Base-by-base conservation (phyloP, 306 rosid genomes). In the Fragaria vesca region DNA sequence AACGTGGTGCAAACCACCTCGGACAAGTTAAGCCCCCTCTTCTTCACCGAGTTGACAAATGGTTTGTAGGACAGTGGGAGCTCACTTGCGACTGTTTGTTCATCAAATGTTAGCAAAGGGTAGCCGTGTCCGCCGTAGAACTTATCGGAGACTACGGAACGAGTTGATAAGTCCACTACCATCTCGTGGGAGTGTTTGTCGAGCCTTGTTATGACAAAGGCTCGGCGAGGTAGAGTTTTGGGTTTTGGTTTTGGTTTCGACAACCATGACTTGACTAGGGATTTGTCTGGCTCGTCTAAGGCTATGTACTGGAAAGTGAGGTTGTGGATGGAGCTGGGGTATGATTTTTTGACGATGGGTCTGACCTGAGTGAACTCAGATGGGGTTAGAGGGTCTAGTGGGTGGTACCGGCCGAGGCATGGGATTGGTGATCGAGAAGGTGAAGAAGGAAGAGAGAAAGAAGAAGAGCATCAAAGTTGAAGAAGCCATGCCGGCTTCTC, bases 301-400 rank as follows among this genome's bases (percentile, higher is more conserved):
- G 85, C 90, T 10, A 89, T 76, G 79, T 89, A 89, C 4, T 89
- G 86, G 46, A 89, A 87, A n/a, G 85, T 84, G 36, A 89, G 46
- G 72, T 75, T 83, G 38, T 24, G 50, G 15, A 32, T 16, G 65
- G 57, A 67, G 82, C 15, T 43, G 62, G 80, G 58, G 47, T 69
- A 81, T 32, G 76, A 72, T 12, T 36, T 70, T 38, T 10, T 57
- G 16, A 91, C 75, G 45, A 83, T 80, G 74, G 84, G 67, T 78
- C 47, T 76, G 17, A 81, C 46, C 17, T 68, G 81, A 24, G 45
- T 76, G 58, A 91, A 17, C 40, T 84, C 91, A 0, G 79, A 45
- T 42, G 79, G 88, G 12, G 83, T 70, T 62, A 89, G 78, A 48
- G 96, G 87, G 72, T 87, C 91, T 0, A 86, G 87, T 20, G 93